These are phyloP conservation scores for Blastocystis sp. DNA, from an alignment of 352 stramenopile genomes.

Conservation along the genomic window DNA sequence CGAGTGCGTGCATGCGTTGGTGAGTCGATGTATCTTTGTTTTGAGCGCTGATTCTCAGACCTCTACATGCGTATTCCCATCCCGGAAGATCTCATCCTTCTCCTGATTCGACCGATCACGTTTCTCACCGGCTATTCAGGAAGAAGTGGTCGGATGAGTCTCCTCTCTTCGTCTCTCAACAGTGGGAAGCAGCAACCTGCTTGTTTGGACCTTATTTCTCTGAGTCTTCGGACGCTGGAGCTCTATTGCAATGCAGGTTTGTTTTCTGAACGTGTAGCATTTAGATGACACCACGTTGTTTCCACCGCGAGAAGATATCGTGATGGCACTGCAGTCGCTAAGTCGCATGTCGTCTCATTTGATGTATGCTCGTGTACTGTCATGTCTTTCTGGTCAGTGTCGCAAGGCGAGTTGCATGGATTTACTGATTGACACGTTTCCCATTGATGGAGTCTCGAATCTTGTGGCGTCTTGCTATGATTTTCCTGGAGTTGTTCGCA, in stretches of 20 bases:
- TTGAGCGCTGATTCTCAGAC: neutral
- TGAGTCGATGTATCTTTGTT: neutral
- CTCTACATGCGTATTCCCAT: neutral
- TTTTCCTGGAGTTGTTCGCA: neutral
- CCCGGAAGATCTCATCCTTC: neutral
- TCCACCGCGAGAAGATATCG: neutral
- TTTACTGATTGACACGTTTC: neutral
- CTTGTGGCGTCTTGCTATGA: neutral
- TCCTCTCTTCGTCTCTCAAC: neutral
- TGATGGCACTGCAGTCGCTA: neutral
- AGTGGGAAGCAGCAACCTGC: neutral
- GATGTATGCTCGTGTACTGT: neutral
- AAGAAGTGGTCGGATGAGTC: neutral
- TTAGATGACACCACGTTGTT: slow-evolving; percentile 13
- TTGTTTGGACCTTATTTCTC: neutral
- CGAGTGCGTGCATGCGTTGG: slow-evolving; percentile 1
- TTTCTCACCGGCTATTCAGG: neutral
- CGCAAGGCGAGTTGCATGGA: neutral
- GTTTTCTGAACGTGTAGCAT: neutral
- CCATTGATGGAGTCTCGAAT: neutral
- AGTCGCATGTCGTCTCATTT: neutral
- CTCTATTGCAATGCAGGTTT: slow-evolving; percentile 46
- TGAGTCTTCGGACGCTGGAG: neutral
- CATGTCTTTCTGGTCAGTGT: neutral
- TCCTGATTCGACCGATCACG: neutral